Conservation (phyloP, 345 rosid species). For the Lepidium aucheri region DNA sequence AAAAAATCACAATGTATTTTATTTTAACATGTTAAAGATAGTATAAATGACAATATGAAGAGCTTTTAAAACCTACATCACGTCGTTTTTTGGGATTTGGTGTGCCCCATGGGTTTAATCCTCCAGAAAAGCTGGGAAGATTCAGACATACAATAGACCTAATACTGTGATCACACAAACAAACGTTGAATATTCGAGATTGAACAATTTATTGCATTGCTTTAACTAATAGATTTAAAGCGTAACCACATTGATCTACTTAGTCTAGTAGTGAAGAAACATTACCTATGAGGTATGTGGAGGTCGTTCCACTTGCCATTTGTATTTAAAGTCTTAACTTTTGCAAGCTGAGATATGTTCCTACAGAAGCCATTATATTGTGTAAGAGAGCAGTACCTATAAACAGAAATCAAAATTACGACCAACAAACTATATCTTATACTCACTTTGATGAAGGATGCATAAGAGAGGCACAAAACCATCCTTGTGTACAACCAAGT, state of each 20-base stretch:
- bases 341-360: constrained; percentile 80
- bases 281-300: constrained; percentile 42
- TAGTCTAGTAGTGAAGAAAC: not conserved
- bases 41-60: too few species aligned
- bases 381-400: not conserved
- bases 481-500: constrained; percentile 95
- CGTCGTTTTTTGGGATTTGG: constrained; percentile 46
- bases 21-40: not conserved
- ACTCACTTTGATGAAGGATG: constrained; percentile 72
- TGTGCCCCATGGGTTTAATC: constrained; percentile 92
- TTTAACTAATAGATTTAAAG: too few species aligned
- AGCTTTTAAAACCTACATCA: constrained; percentile 36
- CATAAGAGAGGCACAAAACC: constrained; percentile 70
- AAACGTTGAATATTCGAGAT: not conserved
- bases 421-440: too few species aligned
- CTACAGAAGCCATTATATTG: constrained; percentile 31
- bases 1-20: not conserved
- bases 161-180: not conserved
- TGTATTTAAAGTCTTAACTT: constrained; percentile 67
- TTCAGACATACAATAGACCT: constrained; percentile 90
- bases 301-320: constrained; percentile 71
- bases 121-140: constrained; percentile 97
- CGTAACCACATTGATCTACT: too few species aligned
- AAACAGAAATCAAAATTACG: too few species aligned
- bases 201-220: not conserved